phyloP scores from a whole-genome alignment of 768 basidiomycete species.

The Bullera alba region DNA sequence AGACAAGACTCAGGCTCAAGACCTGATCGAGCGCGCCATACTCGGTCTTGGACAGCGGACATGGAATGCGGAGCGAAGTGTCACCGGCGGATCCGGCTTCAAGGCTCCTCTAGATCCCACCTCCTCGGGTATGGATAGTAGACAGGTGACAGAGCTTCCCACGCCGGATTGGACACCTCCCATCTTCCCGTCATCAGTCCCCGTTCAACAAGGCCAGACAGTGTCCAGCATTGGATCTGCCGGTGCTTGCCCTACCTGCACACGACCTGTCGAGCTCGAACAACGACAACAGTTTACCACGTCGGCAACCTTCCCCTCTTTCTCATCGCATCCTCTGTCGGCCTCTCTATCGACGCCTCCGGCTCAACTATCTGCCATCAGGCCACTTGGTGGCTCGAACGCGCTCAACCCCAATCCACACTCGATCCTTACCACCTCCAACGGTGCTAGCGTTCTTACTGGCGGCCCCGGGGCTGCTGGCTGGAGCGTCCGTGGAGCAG shows the following conservation, averaged over 20 bases:
- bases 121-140: not conserved
- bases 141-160: not conserved
- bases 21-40: slow-evolving; percentile 33
- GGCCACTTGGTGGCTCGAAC: not conserved
- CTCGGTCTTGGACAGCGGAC: slow-evolving; percentile 25
- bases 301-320: slow-evolving; percentile 1
- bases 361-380: slow-evolving; percentile 6
- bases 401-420: slow-evolving; percentile 5
- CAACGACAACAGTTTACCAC: not conserved
- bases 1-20: slow-evolving; percentile 26
- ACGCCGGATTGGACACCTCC: slow-evolving; percentile 40
- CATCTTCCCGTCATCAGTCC: not conserved
- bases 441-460: slow-evolving; percentile 19
- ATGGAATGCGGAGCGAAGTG: slow-evolving; percentile 25
- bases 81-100: slow-evolving; percentile 5
- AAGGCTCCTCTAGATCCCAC: slow-evolving; percentile 1
- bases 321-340: slow-evolving; percentile 20
- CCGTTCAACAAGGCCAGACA: not conserved
- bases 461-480: slow-evolving; percentile 25
- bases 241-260: slow-evolving; percentile 21
- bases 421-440: slow-evolving; percentile 18
- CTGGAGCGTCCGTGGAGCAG: slow-evolving; percentile 14
- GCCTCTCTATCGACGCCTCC: slow-evolving; percentile 24
- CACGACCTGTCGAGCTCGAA: slow-evolving; percentile 4
- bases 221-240: too few relatives aligned